Conservation (phyloP, 139 green algal genomes). For the Ulvella scutata region DNA sequence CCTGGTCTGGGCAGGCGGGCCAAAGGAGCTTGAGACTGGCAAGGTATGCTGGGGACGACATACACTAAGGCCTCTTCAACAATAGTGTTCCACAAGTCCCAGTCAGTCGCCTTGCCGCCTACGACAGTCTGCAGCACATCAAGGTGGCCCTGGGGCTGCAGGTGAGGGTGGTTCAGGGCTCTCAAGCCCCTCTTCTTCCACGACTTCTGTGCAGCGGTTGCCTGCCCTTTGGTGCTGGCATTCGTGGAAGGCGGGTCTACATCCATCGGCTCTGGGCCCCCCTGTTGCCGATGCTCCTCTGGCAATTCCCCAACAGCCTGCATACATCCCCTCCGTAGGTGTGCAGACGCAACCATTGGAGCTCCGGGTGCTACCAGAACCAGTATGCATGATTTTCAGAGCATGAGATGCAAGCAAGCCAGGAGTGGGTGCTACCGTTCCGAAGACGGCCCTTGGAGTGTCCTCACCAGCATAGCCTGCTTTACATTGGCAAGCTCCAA, state of each 20-base stretch:
- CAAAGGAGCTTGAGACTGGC: no score
- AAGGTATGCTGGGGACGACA: no score
- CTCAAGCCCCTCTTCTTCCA: not conserved
- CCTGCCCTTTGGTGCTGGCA: not conserved
- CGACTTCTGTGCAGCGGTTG: not conserved
- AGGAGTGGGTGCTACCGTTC: slow-evolving; percentile 31
- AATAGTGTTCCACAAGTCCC: slow-evolving; percentile 40
- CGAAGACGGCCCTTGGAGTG: slow-evolving; percentile 82
- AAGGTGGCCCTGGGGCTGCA: not conserved
- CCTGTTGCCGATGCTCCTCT: not conserved
- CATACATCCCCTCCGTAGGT: not conserved
- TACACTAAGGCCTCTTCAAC: slow-evolving; percentile 39
- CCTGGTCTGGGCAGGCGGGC: not conserved
- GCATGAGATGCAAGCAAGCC: slow-evolving; percentile 7
- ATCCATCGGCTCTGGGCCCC: not conserved
- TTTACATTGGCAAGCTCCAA: slow-evolving; percentile 62
- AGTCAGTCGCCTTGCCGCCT: slow-evolving; percentile 37
- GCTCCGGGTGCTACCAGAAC: not conserved
- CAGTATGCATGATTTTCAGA: not conserved
- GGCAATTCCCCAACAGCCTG: not conserved
- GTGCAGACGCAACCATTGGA: not conserved
- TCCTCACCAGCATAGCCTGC: slow-evolving; percentile 93
- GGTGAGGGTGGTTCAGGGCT: not conserved
- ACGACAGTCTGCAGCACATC: slow-evolving; percentile 23
- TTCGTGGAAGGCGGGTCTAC: not conserved